Base-by-base conservation (phyloP, 108 stramenopile species). In the Cyclotella atomus region DNA sequence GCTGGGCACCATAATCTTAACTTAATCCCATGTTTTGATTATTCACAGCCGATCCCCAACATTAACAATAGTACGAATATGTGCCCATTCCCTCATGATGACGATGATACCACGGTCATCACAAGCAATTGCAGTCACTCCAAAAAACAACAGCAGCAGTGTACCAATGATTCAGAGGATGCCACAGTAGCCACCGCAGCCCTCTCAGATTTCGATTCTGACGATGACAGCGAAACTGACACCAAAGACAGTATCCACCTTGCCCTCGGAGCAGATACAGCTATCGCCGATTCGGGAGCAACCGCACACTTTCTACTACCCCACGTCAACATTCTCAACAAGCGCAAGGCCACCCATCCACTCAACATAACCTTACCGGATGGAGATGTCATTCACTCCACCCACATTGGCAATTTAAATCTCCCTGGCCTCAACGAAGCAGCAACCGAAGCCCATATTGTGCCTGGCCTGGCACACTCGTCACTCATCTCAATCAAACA, bases 351-450 rank as follows among this genome's bases (percentile, higher is more conserved):
- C 0, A 32, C 44, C 0, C 21, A 44, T 21, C 75, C 75, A 30
- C n/a, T 76, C 0, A 23, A 3, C 21, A 68, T 76, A 10, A 68
- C 38, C 0, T 32, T 76, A 0, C 75, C 75, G 16, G 27, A 76
- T 69, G 75, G 75, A 14, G 25, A 23, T 19, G 14, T 23, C 0
- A 68, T 76, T 8, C 17, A 57, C 14, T 76, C 75, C 7, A 76
- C 75, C 9, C 75, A 76, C 56, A 59, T 43, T 52, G 54, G 75
- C 8, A 55, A 76, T 25, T 27, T 76, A 0, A 59, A 49, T 16
- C 30, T 76, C 0, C 67, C 66, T 0, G 16, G 55, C 7, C 45
- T 76, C 6, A 41, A 55, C 16, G 21, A 49, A 1, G 1, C 12
- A 10, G 47, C 41, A 2, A 46, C 44, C 25, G 28, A 27, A 28